phyloP scores from a whole-genome alignment of 129 eudicot genomes.

The Heracleum sosnowskyi region DNA sequence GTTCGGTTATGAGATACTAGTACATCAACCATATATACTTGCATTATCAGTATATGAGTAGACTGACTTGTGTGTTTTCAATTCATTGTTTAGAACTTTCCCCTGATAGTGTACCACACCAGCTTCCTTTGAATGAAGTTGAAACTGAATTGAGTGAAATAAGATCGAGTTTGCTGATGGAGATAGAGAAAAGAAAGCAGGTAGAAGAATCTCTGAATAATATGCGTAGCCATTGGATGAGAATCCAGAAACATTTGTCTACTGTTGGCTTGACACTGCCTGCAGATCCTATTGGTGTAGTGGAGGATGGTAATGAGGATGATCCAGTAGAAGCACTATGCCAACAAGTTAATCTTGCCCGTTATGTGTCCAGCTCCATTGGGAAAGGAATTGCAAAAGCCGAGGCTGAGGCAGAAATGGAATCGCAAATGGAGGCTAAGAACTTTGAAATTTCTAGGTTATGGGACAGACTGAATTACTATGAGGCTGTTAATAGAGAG shows the following conservation, averaged over 20 bases:
- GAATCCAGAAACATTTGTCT: slow-evolving; percentile 51
- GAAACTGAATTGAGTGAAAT: slow-evolving; percentile 71
- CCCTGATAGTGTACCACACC: slow-evolving; percentile 50
- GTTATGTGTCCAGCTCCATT: slow-evolving; percentile 67
- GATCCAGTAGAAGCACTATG: slow-evolving; percentile 66
- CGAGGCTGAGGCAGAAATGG: slow-evolving; percentile 75
- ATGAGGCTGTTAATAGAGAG: slow-evolving; percentile 87
- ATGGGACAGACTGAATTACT: slow-evolving; percentile 72
- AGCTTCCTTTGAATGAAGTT: slow-evolving; percentile 34
- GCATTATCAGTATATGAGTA: background rate
- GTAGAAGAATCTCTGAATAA: slow-evolving; percentile 53
- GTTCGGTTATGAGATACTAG: slow-evolving; percentile 4
- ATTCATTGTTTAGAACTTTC: slow-evolving; percentile 50
- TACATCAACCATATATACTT: background rate
- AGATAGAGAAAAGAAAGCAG: slow-evolving; percentile 82
- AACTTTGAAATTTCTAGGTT: slow-evolving; percentile 86
- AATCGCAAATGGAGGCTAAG: slow-evolving; percentile 64
- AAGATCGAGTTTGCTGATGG: slow-evolving; percentile 47
- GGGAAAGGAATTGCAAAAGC: slow-evolving; percentile 83
- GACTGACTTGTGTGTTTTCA: slow-evolving; percentile 10
- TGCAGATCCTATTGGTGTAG: slow-evolving; percentile 34
- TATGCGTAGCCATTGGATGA: slow-evolving; percentile 62
- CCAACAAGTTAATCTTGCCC: slow-evolving; percentile 55
- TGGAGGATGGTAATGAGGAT: slow-evolving; percentile 36
- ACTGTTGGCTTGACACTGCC: slow-evolving; percentile 66